Evolutionary conservation across 108 stramenopile genomes (phyloP).

Genomic region (Skeletonema menzelii): DNA sequence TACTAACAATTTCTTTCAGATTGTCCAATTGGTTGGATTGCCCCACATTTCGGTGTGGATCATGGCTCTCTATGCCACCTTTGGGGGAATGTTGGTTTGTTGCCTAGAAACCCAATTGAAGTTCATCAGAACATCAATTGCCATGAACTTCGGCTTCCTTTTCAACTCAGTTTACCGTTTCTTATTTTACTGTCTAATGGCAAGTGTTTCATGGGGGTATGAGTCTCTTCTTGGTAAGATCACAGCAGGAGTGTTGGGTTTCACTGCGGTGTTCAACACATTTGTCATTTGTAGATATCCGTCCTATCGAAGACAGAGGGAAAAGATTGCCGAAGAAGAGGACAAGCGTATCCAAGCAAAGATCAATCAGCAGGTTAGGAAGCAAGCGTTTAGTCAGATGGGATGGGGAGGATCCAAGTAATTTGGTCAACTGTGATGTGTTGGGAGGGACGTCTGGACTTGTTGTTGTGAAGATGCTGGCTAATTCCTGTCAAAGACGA

Average conservation of each 20-base stretch:
- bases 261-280: constrained; percentile 80
- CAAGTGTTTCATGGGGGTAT: constrained; percentile 65
- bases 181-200: constrained; percentile 79
- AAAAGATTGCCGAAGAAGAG: constrained; percentile 86
- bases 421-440: background rate
- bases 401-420: constrained; percentile 19
- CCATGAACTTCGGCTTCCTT: constrained; percentile 89
- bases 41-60: constrained; percentile 64
- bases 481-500: background rate
- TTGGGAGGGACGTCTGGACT: background rate
- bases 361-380: constrained; percentile 79
- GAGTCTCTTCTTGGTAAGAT: constrained; percentile 45
- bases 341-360: constrained; percentile 86
- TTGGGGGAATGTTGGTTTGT: constrained; percentile 80
- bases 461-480: background rate
- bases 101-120: constrained; percentile 89
- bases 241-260: constrained; percentile 50
- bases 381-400: constrained; percentile 69
- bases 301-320: constrained; percentile 75
- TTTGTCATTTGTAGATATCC: constrained; percentile 84
- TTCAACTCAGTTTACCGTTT: constrained; percentile 82
- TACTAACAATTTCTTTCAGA: constrained; percentile 25
- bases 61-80: constrained; percentile 73
- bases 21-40: constrained; percentile 51
- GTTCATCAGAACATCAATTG: constrained; percentile 83